Evolutionary conservation across 805 yeast species (phyloP), one percentile per base, ranked within the genome.

Genomic region (Candida insectalens): DNA sequence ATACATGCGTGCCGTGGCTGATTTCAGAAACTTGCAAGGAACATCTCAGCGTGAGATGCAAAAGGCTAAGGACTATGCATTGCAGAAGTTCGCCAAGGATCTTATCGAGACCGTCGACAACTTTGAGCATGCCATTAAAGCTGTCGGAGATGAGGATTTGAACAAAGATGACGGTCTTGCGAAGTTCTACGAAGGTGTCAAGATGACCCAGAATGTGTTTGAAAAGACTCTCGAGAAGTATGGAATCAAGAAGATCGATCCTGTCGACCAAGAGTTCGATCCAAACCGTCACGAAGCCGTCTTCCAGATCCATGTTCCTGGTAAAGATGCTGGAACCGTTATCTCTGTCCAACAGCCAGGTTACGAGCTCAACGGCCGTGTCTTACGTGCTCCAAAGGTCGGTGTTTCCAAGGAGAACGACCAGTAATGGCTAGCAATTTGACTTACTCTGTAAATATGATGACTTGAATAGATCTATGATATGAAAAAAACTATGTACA

Each of bases 251-350:
- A 84, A 83, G 63, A 67, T 84, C 41, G 78, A 84, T 50, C 95
- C 96, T 33, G 38, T 83, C 25, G 94, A 89, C 42, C 84, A 85
- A 60, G 67, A 63, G 44, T 87, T 88, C 49, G 95, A 87, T 57
- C 96, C 96, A 41, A 84, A 88, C 61, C 68, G 67, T 48, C 96
- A 87, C 58, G 96, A 87, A 62, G 96, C 96, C 35, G 75, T 89
- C 21, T 88, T 87, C 60, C 92, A 87, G 65, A 63, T 82, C 35
- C 81, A 89, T 22, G 83, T 80, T 51, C 83, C 88, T 32, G 92
- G 74, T 47, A 83, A 84, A 60, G 89, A 83, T 60, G 83, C 95
- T 13, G 95, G 95, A 39, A 80, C 95, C 19, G 84, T 87, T 38
- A 82, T 88, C 75, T 83, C 74, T 51, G 96, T 88, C 39, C 95